These are phyloP conservation scores for Letharia lupina DNA, from an alignment of 495 filamentous ascomycete species.

Conservation along the genomic window DNA sequence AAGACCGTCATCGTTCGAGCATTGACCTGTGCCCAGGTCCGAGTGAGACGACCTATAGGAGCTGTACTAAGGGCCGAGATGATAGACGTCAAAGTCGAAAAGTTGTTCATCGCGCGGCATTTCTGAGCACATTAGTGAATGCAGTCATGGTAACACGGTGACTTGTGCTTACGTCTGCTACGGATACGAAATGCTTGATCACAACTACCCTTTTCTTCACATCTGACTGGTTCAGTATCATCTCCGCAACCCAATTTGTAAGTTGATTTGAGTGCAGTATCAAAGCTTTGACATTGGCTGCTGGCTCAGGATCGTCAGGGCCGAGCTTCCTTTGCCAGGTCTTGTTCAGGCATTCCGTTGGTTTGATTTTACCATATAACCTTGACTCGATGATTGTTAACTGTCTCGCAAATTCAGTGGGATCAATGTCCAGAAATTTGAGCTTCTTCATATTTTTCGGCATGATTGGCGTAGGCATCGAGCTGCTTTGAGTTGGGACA, in stretches of 20 bases:
- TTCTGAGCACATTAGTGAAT: slow-evolving; percentile 49
- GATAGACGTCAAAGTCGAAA: slow-evolving; percentile 95
- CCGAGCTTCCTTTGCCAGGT: slow-evolving; percentile 93
- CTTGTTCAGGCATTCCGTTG: slow-evolving; percentile 94
- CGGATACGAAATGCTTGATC: slow-evolving; percentile 95
- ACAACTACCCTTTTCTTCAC: slow-evolving; percentile 93
- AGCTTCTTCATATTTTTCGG: slow-evolving; percentile 99
- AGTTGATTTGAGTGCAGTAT: slow-evolving; percentile 97
- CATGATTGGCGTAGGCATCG: slow-evolving; percentile 78
- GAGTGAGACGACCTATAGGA: slow-evolving; percentile 83
- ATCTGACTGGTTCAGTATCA: slow-evolving; percentile 90
- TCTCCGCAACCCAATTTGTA: slow-evolving; percentile 99
- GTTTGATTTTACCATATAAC: slow-evolving; percentile 89
- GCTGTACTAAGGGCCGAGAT: slow-evolving; percentile 91
- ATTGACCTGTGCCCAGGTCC: slow-evolving; percentile 93
- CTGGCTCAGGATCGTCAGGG: slow-evolving; percentile 77
- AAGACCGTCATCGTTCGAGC: slow-evolving; percentile 68
- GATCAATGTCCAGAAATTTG: slow-evolving; percentile 96
- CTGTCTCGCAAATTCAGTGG: slow-evolving; percentile 90
- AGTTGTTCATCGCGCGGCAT: slow-evolving; percentile 92
- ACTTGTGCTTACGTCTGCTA: slow-evolving; percentile 69
- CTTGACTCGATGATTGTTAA: slow-evolving; percentile 94
- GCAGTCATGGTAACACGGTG: slow-evolving; percentile 10
- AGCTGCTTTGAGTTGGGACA: slow-evolving; percentile 70
- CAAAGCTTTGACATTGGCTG: slow-evolving; percentile 87